Evolutionary conservation across 805 yeast species (phyloP), one percentile per base, ranked within the genome.

Genomic region (Suhomyces faveliae): DNA sequence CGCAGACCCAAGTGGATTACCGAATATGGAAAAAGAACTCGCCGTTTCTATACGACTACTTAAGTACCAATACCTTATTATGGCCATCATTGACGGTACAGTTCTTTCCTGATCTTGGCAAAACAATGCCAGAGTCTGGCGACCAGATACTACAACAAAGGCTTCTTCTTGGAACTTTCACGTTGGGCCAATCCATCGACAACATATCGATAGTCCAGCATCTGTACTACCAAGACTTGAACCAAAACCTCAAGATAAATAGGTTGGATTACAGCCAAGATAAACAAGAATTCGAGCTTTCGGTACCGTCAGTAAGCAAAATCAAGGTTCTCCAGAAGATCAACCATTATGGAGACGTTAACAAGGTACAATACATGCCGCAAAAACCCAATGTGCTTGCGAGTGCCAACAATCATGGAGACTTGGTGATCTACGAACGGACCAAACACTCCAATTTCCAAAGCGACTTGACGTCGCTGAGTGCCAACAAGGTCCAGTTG

Each of bases 381-480:
- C 92, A 86, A 55, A 91, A 91, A 58, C 94, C 94, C 1, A 94
- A 90, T 58, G 59, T 91, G 4, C 74, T 91, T 4, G 89, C 91
- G 1, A 78, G 89, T 15, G 80, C 83, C 8, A 81, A 87, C 38
- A 80, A 85, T 37, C 62, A 68, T 25, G 97, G 97, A 1, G 70
- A 77, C 11, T 71, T 85, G 10, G 80, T 76, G 44, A 67, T 91
- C 3, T 88, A 84, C 64, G 96, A 91, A 63, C 75, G 94, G 55
- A 90, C 97, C 0, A 89, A 88, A 61, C 96, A 89, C 62, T 60
- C 74, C 13, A 69, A 64, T 46, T 63, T 70, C 48, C 61, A 61
- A 40, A 66, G 58, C 38, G 52, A 57, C 24, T 45, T 60, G 37
- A 56, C 53, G 20, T 65, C 61, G 45, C 64, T 59, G 43, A 48